A percentile compares a stretch with the other conserved stretches of the same genome.
phyloP scores from a whole-genome alignment of 2,329 filamentous ascomycete genomes.

The Stagonosporopsis vannaccii region DNA sequence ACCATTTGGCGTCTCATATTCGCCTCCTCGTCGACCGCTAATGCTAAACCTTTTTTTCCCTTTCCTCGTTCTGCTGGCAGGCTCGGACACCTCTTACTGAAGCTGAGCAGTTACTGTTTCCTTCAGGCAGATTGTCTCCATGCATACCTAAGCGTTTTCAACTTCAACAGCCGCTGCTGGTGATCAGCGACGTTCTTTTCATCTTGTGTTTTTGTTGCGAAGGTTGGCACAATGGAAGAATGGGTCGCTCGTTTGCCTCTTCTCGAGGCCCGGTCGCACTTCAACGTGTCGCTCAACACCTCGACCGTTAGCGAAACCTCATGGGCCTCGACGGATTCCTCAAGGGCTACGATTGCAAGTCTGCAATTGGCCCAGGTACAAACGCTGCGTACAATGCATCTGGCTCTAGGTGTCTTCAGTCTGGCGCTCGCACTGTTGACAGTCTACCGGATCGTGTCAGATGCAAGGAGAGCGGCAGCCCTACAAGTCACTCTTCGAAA shows the following conservation, averaged over 20 bases:
- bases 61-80: constrained; percentile 50
- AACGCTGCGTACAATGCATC: constrained; percentile 49
- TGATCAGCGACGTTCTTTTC: constrained; percentile 46
- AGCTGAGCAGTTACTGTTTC: constrained; percentile 49
- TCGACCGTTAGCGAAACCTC: constrained; percentile 37
- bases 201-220: constrained; percentile 40
- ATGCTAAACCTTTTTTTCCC: constrained; percentile 48
- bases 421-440: constrained; percentile 45
- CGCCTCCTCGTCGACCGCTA: constrained; percentile 45
- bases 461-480: constrained; percentile 46
- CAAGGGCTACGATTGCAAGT: constrained; percentile 42
- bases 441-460: constrained; percentile 48
- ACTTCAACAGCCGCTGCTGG: constrained; percentile 50
- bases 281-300: constrained; percentile 48
- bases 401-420: constrained; percentile 50
- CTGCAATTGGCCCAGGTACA: constrained; percentile 49
- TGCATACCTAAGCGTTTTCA: constrained; percentile 46
- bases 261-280: constrained; percentile 47
- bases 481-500: constrained; percentile 42
- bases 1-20: constrained; percentile 50
- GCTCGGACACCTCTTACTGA: constrained; percentile 47
- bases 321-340: constrained; percentile 42
- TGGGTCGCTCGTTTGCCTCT: constrained; percentile 41
- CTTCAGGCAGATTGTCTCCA: constrained; percentile 45
- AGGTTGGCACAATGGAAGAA: constrained; percentile 48